phyloP scores from a whole-genome alignment of 306 rosid genomes.

The Sindora glabra region DNA sequence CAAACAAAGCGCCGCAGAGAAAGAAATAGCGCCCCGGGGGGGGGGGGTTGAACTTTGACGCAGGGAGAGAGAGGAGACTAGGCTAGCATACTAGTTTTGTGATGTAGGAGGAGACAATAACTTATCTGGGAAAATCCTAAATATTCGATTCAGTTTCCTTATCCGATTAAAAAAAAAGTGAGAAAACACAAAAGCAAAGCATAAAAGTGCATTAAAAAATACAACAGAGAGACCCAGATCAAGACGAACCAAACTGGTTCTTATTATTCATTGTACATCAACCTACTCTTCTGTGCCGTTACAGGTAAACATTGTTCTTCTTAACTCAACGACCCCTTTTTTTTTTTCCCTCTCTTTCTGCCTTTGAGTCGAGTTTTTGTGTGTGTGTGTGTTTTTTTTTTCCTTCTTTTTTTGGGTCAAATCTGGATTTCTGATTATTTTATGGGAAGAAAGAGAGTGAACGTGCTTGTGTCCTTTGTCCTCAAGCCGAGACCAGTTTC shows the following conservation, averaged over 20 bases:
- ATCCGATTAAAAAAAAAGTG: constrained; percentile 7
- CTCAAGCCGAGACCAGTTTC: constrained; percentile 38
- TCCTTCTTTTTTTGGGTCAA: constrained; percentile 42
- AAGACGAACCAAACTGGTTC: constrained; percentile 23
- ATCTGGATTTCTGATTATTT: constrained; percentile 46
- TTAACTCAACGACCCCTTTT: no score
- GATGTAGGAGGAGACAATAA: no score
- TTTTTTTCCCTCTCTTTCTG: constrained; percentile 22
- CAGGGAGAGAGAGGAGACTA: constrained; percentile 9
- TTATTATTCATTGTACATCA: constrained; percentile 33
- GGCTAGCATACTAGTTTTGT: background rate
- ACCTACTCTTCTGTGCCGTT: constrained; percentile 17
- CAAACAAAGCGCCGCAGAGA: constrained; percentile 4
- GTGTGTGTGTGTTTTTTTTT: constrained; percentile 52
- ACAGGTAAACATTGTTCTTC: constrained; percentile 39
- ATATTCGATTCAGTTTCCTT: no score
- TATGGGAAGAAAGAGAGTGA: constrained; percentile 42
- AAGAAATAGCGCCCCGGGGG: background rate
- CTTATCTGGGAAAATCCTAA: no score
- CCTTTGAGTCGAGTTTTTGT: constrained; percentile 48
- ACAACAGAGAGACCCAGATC: constrained; percentile 15
- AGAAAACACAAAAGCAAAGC: constrained; percentile 20
- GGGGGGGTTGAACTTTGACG: no score
- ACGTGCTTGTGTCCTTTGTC: constrained; percentile 81
- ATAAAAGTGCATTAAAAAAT: constrained; percentile 11